phyloP scores from a whole-genome alignment of 1,139 yeast species.

The Debaryomycetaceae sp. region DNA sequence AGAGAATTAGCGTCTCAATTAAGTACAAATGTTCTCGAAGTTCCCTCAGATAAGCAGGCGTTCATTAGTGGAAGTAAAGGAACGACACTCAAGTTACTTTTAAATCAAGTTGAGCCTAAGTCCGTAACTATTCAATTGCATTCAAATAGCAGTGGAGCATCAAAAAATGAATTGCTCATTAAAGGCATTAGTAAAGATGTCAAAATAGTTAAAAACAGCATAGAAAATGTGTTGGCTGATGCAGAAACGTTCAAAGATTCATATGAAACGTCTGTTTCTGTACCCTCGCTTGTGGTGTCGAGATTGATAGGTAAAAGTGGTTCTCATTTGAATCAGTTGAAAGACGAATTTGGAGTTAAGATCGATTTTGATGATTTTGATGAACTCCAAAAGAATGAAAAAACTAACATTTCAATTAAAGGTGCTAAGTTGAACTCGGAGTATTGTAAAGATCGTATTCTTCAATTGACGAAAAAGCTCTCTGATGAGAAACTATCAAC shows the following conservation, averaged over 20 bases:
- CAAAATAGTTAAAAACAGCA: conserved; percentile 46
- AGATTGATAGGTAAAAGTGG: conserved; percentile 92
- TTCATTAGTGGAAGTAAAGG: conserved; percentile 56
- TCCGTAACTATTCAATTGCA: conserved; percentile 42
- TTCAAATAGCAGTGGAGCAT: conserved; percentile 35
- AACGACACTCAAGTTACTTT: conserved; percentile 52
- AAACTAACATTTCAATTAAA: conserved; percentile 53
- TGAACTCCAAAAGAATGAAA: conserved; percentile 33
- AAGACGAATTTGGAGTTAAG: conserved; percentile 76
- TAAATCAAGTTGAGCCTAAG: conserved; percentile 34
- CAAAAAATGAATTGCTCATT: conserved; percentile 54
- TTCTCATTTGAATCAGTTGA: conserved; percentile 59
- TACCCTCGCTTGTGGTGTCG: conserved; percentile 67
- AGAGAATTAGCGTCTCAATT: conserved; percentile 59
- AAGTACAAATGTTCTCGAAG: conserved; percentile 46
- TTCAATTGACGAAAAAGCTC: conserved; percentile 64
- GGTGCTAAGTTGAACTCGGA: conserved; percentile 83
- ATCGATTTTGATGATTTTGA: conserved; percentile 56
- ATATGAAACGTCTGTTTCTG: conserved; percentile 47
- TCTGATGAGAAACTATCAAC: conserved; percentile 75
- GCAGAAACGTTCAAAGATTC: conserved; percentile 59
- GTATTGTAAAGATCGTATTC: conserved; percentile 62
- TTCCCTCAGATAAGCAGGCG: conserved; percentile 57
- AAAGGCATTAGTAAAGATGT: conserved; percentile 65
- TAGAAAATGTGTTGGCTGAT: conserved; percentile 56